A percentile compares a stretch with the other conserved stretches of the same genome.
These are phyloP conservation scores for Jatropha multifida DNA, from an alignment of 441 rosid species.

Conservation along the genomic window DNA sequence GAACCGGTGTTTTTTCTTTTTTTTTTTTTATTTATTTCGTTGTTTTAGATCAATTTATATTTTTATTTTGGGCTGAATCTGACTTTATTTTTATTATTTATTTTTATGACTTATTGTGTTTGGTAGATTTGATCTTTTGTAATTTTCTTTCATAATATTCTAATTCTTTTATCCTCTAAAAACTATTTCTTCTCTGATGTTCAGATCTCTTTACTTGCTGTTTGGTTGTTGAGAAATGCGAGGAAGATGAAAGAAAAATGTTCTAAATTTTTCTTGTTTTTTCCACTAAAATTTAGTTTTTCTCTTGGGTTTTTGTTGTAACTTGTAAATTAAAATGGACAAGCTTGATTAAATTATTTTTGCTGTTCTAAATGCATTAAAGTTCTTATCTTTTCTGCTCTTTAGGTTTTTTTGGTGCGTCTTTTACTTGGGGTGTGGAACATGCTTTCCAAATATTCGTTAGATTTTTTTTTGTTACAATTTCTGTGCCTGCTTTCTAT, in stretches of 20 bases:
- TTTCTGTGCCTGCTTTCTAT: neutral
- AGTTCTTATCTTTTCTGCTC: neutral
- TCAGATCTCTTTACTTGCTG: neutral
- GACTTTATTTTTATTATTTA: neutral
- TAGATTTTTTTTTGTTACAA: neutral
- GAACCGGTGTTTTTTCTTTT: too few species aligned
- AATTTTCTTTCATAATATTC: too few species aligned
- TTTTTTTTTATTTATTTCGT: too few species aligned
- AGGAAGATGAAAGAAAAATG: neutral
- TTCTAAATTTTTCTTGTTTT: neutral
- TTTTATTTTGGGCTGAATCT: too few species aligned
- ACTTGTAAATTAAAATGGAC: neutral
- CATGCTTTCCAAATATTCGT: neutral
- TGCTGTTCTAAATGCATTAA: neutral
- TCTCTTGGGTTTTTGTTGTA: neutral
- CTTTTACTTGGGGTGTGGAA: neutral
- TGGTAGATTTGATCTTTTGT: too few species aligned
- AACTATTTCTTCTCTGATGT: neutral
- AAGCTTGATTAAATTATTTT: neutral
- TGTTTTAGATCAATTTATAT: too few species aligned
- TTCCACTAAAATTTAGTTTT: too few species aligned
- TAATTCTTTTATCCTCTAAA: too few species aligned
- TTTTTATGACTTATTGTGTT: too few species aligned
- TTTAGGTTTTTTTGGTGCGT: neutral
- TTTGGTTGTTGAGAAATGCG: neutral